These are phyloP conservation scores for Vitellaria paradoxa DNA, from an alignment of 179 eudicot genomes.

Conservation along the genomic window DNA sequence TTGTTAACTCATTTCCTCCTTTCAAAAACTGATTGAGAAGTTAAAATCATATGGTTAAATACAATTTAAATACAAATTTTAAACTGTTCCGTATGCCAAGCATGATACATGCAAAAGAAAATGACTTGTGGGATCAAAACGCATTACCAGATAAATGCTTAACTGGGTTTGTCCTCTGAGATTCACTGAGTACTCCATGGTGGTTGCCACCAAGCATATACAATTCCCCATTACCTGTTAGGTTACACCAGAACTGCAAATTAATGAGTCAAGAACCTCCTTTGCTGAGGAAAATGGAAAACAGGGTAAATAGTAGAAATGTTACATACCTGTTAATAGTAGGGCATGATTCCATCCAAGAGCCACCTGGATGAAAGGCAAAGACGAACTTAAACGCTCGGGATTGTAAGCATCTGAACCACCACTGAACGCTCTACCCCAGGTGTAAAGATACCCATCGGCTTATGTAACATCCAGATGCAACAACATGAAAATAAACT, in stretches of 20 bases:
- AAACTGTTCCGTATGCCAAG: not conserved
- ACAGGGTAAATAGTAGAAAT: not conserved
- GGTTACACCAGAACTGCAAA: slow-evolving; percentile 11
- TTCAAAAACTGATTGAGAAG: not conserved
- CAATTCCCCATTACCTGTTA: slow-evolving; percentile 56
- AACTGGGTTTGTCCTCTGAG: slow-evolving; percentile 25
- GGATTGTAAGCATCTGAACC: slow-evolving; percentile 48
- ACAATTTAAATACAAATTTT: not conserved
- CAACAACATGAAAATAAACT: not conserved
- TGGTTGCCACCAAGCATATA: slow-evolving; percentile 77
- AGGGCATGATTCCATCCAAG: slow-evolving; percentile 94
- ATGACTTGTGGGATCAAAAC: not conserved
- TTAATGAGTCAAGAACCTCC: slow-evolving; percentile 13
- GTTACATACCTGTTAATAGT: slow-evolving; percentile 52
- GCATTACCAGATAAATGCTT: slow-evolving; percentile 44
- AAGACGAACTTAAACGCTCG: slow-evolving; percentile 24
- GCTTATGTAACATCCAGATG: slow-evolving; percentile 29
- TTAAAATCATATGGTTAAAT: not conserved
- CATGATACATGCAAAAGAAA: not conserved
- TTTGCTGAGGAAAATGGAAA: not conserved
- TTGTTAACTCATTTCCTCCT: not conserved
- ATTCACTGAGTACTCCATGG: slow-evolving; percentile 54
- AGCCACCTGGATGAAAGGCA: slow-evolving; percentile 56
- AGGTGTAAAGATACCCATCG: slow-evolving; percentile 65
- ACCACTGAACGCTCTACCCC: slow-evolving; percentile 82